phyloP scores from a whole-genome alignment of 2,329 filamentous ascomycete genomes.

The Penicillium sp. region DNA sequence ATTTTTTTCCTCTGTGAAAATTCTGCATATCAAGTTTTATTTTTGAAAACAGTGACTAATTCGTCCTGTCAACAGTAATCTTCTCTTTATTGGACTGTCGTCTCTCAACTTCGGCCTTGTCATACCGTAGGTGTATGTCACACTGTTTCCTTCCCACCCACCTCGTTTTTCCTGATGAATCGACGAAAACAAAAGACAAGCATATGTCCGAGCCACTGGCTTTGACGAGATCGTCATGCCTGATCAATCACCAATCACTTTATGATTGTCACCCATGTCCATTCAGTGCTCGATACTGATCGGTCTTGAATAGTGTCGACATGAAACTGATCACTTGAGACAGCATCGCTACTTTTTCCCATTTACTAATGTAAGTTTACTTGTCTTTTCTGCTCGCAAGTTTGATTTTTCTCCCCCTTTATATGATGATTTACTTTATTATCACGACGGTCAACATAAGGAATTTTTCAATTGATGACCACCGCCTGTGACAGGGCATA shows the following conservation, averaged over 20 bases:
- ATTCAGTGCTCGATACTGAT: slow-evolving; percentile 30
- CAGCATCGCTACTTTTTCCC: not conserved
- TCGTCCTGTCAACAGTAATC: not conserved
- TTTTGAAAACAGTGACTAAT: slow-evolving; percentile 14
- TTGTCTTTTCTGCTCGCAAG: slow-evolving; percentile 1
- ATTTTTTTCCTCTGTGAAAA: slow-evolving; percentile 11
- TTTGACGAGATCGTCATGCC: slow-evolving; percentile 57
- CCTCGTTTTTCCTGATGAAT: slow-evolving; percentile 69
- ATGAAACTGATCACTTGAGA: slow-evolving; percentile 4
- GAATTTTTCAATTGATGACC: slow-evolving; percentile 72
- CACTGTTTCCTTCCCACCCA: slow-evolving; percentile 17
- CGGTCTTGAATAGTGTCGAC: slow-evolving; percentile 18
- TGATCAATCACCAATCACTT: slow-evolving; percentile 40
- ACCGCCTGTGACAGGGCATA: slow-evolving; percentile 72
- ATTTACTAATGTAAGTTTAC: slow-evolving; percentile 20
- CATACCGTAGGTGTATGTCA: slow-evolving; percentile 29
- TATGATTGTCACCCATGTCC: slow-evolving; percentile 14
- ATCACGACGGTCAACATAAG: slow-evolving; percentile 91
- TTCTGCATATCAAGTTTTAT: not conserved
- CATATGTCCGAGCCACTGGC: slow-evolving; percentile 84
- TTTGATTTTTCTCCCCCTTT: slow-evolving; percentile 27
- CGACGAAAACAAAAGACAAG: slow-evolving; percentile 80
- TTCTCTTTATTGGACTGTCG: slow-evolving; percentile 1
- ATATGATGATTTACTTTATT: slow-evolving; percentile 68
- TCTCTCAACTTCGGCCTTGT: not conserved